Evolutionary conservation across 164 flowering plant genomes (phyloP).

Genomic region (Dillenia suffruticosa): DNA sequence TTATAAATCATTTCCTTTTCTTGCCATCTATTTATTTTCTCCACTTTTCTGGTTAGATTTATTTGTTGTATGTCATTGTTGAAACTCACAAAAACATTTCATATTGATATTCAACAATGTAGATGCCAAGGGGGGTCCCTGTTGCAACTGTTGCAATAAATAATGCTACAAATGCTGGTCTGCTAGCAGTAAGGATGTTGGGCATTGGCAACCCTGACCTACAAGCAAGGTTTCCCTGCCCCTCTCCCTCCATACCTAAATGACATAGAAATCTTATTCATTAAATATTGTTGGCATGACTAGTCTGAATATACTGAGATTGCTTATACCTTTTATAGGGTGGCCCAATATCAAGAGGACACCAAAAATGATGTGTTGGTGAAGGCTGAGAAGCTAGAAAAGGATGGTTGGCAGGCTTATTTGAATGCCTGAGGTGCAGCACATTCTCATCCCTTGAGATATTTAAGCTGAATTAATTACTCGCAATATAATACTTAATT

Average conservation of each 20-base stretch:
- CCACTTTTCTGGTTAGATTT: too few species aligned
- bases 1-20: too few species aligned
- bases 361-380: slow-evolving; percentile 52
- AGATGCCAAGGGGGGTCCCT: slow-evolving; percentile 99
- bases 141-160: slow-evolving; percentile 93
- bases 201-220: slow-evolving; percentile 40
- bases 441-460: not conserved
- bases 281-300: not conserved
- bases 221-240: slow-evolving; percentile 38
- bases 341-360: slow-evolving; percentile 70
- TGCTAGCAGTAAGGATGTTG: slow-evolving; percentile 75
- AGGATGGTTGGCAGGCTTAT: slow-evolving; percentile 72
- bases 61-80: too few species aligned
- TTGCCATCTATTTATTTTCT: too few species aligned
- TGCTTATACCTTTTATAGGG: slow-evolving; percentile 31
- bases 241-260: not conserved
- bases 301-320: not conserved
- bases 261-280: not conserved
- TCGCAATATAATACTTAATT: too few species aligned
- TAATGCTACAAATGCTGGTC: slow-evolving; percentile 87
- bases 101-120: slow-evolving; percentile 4
- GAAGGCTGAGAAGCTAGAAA: slow-evolving; percentile 66
- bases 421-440: slow-evolving; percentile 25
- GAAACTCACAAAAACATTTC: too few species aligned
- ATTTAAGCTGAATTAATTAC: too few species aligned